Conservation (phyloP, 2,329 filamentous ascomycete species). For the Endoconidiophora polonica region DNA sequence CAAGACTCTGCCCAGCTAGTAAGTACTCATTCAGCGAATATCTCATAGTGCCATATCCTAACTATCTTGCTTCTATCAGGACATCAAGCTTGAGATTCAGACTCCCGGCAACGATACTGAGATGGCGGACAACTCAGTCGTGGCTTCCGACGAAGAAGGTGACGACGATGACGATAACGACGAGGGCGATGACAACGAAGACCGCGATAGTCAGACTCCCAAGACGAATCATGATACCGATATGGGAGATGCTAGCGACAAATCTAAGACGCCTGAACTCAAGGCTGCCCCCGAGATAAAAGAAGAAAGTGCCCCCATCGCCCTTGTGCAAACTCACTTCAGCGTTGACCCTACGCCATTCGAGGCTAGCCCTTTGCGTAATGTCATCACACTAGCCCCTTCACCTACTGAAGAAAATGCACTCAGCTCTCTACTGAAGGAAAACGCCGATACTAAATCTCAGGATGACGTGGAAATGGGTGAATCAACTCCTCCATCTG, state of each 20-base stretch:
- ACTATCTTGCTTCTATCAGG: background rate
- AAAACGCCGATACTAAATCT: background rate
- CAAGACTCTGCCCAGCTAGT: background rate
- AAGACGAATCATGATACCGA: background rate
- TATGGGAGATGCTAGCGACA: constrained; percentile 14
- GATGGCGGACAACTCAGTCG: constrained; percentile 33
- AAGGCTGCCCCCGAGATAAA: background rate
- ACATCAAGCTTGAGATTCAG: background rate
- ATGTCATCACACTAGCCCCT: constrained; percentile 6
- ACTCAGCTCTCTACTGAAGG: background rate
- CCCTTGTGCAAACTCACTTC: constrained; percentile 17
- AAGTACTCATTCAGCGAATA: background rate
- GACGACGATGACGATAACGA: constrained; percentile 32
- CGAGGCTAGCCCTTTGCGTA: constrained; percentile 8
- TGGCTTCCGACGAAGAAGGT: constrained; percentile 29
- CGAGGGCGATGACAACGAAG: constrained; percentile 29
- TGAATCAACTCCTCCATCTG: background rate
- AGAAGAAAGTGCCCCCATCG: constrained; percentile 15
- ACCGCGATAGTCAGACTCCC: constrained; percentile 22
- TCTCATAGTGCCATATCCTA: background rate
- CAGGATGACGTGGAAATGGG: constrained; percentile 1
- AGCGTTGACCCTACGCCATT: constrained; percentile 4
- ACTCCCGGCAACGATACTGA: constrained; percentile 32
- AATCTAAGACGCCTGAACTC: constrained; percentile 17
- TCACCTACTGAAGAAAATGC: constrained; percentile 1